Base-by-base conservation (phyloP, 169 alveolate genomes). In the Cryptosporidium viatorum region DNA sequence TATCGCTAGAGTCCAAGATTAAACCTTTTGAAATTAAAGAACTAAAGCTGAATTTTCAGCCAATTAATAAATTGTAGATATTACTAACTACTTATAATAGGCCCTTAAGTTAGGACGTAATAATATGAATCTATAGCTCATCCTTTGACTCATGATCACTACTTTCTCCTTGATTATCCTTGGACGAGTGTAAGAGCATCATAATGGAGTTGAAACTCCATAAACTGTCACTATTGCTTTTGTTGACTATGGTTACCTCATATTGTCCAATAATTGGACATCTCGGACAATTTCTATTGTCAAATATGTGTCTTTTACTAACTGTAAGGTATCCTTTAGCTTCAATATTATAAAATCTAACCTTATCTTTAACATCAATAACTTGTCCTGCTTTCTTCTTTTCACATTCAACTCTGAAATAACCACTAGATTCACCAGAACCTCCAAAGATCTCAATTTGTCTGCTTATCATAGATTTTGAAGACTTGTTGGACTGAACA, bases 261-360 rank as follows among this genome's bases (percentile, higher is more conserved):
- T 41, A 80, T 37, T 80, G 89, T 3, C 89, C 89, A 26, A 80
- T 45, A 80, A 80, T 80, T 10, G 89, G 89, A 62, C 89, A 80
- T 80, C 89, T 80, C 3, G 89, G 89, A 43, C 89, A 80, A 39
- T 80, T 80, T 1, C 89, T 80, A 26, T 80, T 80, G 29, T 80
- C 89, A 41, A 80, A 80, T 9, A 80, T 23, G 18, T 50, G 21
- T 29, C 67, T 80, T 39, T 67, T 80, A 50, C 75, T 80, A 48
- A 73, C 48, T 21, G 67, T n/a, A 9, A 80, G 75, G 26, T 80
- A 80, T 8, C 80, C 74, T 29, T 59, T 65, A 23, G 75, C 70
- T 50, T 80, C 89, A 43, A 48, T 62, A 41, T 80, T 80, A 80
- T 59, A 65, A 18, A 80, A 23, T 48, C 48, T 62, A 41, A 80